phyloP scores from a whole-genome alignment of 1,139 yeast species.

The Candida neerlandica region DNA sequence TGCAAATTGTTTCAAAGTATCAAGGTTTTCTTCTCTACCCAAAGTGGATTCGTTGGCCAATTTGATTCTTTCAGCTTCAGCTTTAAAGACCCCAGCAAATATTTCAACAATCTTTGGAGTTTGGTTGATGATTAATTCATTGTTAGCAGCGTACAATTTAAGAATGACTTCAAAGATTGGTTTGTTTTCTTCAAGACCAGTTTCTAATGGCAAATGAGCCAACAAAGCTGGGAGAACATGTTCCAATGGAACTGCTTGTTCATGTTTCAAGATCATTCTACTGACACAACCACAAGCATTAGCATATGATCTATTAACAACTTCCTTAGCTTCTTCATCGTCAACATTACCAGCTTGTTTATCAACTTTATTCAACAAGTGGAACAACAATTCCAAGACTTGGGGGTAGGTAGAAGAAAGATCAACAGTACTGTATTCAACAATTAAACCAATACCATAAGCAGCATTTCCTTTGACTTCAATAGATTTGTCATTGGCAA shows the following conservation, averaged over 20 bases:
- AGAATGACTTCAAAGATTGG: conserved; percentile 84
- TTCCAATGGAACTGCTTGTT: conserved; percentile 72
- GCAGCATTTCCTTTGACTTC: conserved; percentile 97
- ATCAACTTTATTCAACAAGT: conserved; percentile 77
- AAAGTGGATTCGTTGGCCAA: conserved; percentile 71
- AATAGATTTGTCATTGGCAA: conserved; percentile 75
- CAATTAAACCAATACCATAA: conserved; percentile 86
- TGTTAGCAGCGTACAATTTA: conserved; percentile 66
- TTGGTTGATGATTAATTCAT: conserved; percentile 55
- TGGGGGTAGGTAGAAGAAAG: conserved; percentile 66
- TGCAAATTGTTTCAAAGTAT: conserved; percentile 77
- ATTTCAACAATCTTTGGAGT: conserved; percentile 69
- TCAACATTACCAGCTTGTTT: conserved; percentile 59
- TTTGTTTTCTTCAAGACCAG: conserved; percentile 89
- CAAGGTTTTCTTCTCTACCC: conserved; percentile 82
- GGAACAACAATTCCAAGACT: conserved; percentile 75
- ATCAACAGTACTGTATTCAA: conserved; percentile 61
- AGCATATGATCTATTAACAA: conserved; percentile 81
- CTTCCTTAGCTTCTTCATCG: conserved; percentile 81
- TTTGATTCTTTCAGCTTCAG: conserved; percentile 71
- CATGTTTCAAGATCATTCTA: conserved; percentile 79
- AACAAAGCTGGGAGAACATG: conserved; percentile 80
- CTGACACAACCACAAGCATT: conserved; percentile 98
- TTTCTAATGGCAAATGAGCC: conserved; percentile 79
- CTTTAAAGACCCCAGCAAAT: conserved; percentile 69